Percentiles rank a stretch among this genome's conserved stretches.
These are phyloP conservation scores for Starmerella tilneyi DNA, from an alignment of 805 yeast species.

Conservation along the genomic window DNA sequence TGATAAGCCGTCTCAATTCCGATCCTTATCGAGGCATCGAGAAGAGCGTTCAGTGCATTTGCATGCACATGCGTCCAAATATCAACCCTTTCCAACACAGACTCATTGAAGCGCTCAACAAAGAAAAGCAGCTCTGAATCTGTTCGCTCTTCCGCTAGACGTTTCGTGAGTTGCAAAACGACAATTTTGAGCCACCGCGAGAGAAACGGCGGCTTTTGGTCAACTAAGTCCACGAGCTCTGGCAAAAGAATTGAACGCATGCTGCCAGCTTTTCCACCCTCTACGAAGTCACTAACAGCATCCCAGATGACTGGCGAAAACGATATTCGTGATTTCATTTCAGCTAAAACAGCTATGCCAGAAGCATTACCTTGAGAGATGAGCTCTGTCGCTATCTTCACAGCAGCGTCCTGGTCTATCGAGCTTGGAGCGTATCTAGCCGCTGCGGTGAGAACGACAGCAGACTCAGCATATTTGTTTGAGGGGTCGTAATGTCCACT, in stretches of 20 bases:
- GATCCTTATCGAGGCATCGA: conserved; percentile 36
- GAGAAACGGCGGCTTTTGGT: conserved; percentile 3
- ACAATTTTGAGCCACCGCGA: conserved; percentile 20
- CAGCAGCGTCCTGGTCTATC: conserved; percentile 7
- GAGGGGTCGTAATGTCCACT: conserved; percentile 10
- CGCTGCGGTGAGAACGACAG: conserved; percentile 19
- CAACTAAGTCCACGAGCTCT: neutral
- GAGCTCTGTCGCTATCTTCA: conserved; percentile 3
- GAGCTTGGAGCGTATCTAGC: conserved; percentile 15
- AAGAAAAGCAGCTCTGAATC: neutral
- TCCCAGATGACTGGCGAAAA: neutral
- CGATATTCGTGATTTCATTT: neutral
- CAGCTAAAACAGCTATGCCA: conserved; percentile 5
- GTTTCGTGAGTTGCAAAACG: conserved; percentile 21
- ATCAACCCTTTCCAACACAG: neutral
- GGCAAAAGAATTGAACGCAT: conserved; percentile 4
- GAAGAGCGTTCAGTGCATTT: conserved; percentile 27
- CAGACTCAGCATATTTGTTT: conserved; percentile 8
- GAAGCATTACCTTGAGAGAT: neutral
- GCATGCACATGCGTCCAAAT: conserved; percentile 17
- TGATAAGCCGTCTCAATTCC: conserved; percentile 34
- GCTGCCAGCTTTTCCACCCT: conserved; percentile 2
- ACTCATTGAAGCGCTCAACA: neutral
- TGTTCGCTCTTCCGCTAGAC: conserved; percentile 14
- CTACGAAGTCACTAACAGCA: conserved; percentile 8